Evolutionary conservation across 2,329 filamentous ascomycete species (phyloP).

Genomic region (Epichloe amarillans): DNA sequence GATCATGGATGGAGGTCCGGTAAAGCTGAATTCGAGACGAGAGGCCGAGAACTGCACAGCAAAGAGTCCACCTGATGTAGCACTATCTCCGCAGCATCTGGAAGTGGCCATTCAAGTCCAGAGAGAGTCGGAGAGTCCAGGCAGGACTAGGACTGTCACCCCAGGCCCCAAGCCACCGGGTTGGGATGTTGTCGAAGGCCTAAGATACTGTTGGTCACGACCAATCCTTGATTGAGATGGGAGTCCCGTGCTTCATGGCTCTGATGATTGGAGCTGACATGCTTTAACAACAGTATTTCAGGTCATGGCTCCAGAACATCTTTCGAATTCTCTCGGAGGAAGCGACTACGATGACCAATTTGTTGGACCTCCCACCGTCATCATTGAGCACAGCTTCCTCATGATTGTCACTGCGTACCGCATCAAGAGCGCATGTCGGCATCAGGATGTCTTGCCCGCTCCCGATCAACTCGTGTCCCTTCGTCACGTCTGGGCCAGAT

Average conservation of each 20-base stretch:
- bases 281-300: neutral
- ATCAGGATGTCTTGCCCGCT: neutral
- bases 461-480: conserved; percentile 1
- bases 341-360: conserved; percentile 3
- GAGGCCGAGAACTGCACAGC: neutral
- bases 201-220: conserved; percentile 1
- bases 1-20: neutral
- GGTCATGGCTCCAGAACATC: conserved; percentile 4
- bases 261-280: neutral
- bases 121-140: neutral
- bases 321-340: conserved; percentile 1
- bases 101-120: neutral
- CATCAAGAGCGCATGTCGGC: conserved; percentile 1
- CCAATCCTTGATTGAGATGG: neutral
- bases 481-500: neutral
- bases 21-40: neutral
- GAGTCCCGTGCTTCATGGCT: no score
- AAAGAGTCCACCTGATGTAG: neutral
- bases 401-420: conserved; percentile 3
- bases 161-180: conserved; percentile 1
- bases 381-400: conserved; percentile 4
- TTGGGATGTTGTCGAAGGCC: conserved; percentile 2
- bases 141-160: no score
- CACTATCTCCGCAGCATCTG: neutral
- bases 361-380: conserved; percentile 1